These are phyloP conservation scores for Suillus subaureus DNA, from an alignment of 768 basidiomycete species.

Conservation along the genomic window DNA sequence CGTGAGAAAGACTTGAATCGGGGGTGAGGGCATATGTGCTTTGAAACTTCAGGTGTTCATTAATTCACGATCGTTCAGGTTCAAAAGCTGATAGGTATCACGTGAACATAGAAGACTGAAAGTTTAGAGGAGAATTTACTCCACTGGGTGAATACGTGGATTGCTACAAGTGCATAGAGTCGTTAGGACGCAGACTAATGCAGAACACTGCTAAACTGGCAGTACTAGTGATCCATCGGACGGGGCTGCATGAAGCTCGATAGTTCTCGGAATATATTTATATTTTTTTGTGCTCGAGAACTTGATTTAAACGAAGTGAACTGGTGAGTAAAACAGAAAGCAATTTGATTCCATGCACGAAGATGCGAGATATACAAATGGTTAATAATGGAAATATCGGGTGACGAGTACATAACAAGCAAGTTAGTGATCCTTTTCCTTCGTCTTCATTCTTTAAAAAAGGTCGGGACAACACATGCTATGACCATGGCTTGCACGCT, in stretches of 20 bases:
- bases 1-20: conserved; percentile 80
- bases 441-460: neutral
- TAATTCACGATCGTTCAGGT: neutral
- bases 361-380: conserved; percentile 2
- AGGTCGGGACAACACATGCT: neutral
- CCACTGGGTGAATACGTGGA: neutral
- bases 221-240: neutral
- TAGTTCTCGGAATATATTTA: neutral
- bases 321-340: neutral
- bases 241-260: neutral
- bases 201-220: neutral
- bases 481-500: neutral
- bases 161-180: neutral
- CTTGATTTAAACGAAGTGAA: neutral
- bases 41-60: neutral
- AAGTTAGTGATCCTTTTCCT: neutral
- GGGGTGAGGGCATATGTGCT: conserved; percentile 70
- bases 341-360: neutral
- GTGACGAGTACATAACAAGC: neutral
- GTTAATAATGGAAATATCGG: neutral
- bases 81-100: neutral
- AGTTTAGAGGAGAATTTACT: neutral
- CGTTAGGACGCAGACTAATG: neutral
- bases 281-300: neutral
- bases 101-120: neutral